Base-by-base conservation (phyloP, 805 yeast species). In the Candida morakotiae region DNA sequence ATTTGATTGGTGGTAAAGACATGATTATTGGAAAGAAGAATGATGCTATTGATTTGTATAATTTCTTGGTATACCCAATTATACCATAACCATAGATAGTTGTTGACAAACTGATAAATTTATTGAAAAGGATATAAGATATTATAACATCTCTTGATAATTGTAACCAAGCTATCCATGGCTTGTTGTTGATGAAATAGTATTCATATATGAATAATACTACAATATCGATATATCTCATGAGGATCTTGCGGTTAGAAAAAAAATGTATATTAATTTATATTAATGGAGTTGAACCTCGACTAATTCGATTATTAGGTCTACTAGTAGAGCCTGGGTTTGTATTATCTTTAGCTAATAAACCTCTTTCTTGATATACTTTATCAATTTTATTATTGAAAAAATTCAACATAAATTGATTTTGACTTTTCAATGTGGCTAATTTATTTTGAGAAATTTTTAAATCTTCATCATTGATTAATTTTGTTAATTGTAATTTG, bases 1-100 rank as follows among this genome's bases (percentile, higher is more conserved):
- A 43, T 38, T 67, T 74, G 17, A 86, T 43, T 0, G 73, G 62
- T 2, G 89, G 88, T 5, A 82, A 58, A 0, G 56, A 38, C 41
- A 75, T 47, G 3, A 76, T 21, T 21, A 56, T 30, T 5, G 43
- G 37, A 45, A 71, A 68, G 0, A 60, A 8, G 0, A 11, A 57
- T 41, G 7, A 49, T 9, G 9, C 34, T 26, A n/a, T 18, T 9
- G 11, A 21, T 9, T 41, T 38, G 23, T 45, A 51, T 1, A 49
- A 16, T 9, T 44, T 43, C 9, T 37, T 34, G 6, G 53, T 11
- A 3, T 62, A 58, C n/a, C 64, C 65, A 17, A 60, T 13, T 0
- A 61, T 11, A 3, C 79, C 79, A 49, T 68, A 68, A 1, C 72
- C 73, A 10, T 43, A 46, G 2, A 64, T 34, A 16, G 29, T 17